These are phyloP conservation scores for Tremellales sp. DNA, from an alignment of 1,284 basidiomycete genomes.

Conservation along the genomic window DNA sequence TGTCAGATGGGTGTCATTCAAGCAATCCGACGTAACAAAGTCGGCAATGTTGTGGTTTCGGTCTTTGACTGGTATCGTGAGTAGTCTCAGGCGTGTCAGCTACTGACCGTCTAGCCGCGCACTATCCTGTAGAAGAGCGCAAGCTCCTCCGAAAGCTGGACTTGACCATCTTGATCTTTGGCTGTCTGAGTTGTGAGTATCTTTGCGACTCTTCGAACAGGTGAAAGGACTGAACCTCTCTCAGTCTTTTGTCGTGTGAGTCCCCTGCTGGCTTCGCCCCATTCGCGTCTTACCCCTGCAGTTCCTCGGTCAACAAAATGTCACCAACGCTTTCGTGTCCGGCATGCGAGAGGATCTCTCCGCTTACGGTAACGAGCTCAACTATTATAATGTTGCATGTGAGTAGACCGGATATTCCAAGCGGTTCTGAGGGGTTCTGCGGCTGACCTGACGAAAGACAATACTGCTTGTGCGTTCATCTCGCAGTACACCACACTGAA, in stretches of 20 bases:
- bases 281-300: background rate
- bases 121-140: constrained; percentile 15
- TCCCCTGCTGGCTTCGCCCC: background rate
- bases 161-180: constrained; percentile 22
- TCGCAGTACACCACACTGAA: too few relatives aligned
- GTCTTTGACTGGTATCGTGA: constrained; percentile 31
- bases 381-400: constrained; percentile 27
- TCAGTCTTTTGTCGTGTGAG: constrained; percentile 1
- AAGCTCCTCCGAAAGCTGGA: constrained; percentile 24
- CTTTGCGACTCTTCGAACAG: constrained; percentile 2
- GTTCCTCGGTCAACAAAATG: constrained; percentile 21
- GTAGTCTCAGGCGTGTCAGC: background rate
- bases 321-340: constrained; percentile 23
- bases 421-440: background rate
- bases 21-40: constrained; percentile 2
- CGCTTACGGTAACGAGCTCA: constrained; percentile 36
- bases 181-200: constrained; percentile 20
- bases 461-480: constrained; percentile 13
- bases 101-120: constrained; percentile 6
- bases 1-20: constrained; percentile 3
- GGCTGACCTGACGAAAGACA: constrained; percentile 4
- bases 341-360: constrained; percentile 67
- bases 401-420: background rate
- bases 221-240: background rate
- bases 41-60: constrained; percentile 14